Base-by-base conservation (phyloP, 768 basidiomycete genomes). In the Neoboletus magnificus region DNA sequence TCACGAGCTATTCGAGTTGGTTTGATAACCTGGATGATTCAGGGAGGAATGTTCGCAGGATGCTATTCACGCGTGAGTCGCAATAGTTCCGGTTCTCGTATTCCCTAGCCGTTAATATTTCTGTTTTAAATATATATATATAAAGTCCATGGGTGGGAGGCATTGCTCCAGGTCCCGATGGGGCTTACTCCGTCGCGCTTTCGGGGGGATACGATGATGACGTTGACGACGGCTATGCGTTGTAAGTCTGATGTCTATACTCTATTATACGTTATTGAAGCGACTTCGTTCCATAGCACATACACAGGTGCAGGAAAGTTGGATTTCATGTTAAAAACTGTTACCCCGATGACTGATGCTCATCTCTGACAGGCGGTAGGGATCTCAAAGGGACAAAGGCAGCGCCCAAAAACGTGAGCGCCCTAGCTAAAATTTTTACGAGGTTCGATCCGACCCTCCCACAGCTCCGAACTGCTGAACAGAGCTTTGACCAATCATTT, bases 161-260 rank as follows among this genome's bases (percentile, higher is more conserved):
- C 0, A 95, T 97, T 42, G 77, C 30, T 71, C 63, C 71, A 15
- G 78, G 86, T 3, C 73, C 73, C 0, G 57, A 85, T 6, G 93
- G 94, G 2, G 89, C 91, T 2, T 90, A 87, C 60, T 93, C 90
- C 41, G 81, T 97, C 15, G 93, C 89, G 3, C 80, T 96, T 4
- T 93, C 90, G 39, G 94, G 94, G 12, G 93, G 91, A 2, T 93
- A 93, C 54, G 87, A 89, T 32, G 91, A 93, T 52, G 91, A 93
- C 61, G 80, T 93, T 18, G 91, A 93, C 58, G 68, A 84, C 16
- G 91, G 91, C 51, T 86, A 91, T 58, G 87, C 79, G 13, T 93
- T 93, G 90, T 91, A 64, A 71, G 89, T 82, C 30, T 9, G 27
- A 23, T 46, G 4, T 10, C 39, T 43, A 9, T 32, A 25, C 15